A percentile compares a stretch with the other conserved stretches of the same genome.
phyloP scores from a whole-genome alignment of 148 eudicot genomes.

The Nyssa sinensis region DNA sequence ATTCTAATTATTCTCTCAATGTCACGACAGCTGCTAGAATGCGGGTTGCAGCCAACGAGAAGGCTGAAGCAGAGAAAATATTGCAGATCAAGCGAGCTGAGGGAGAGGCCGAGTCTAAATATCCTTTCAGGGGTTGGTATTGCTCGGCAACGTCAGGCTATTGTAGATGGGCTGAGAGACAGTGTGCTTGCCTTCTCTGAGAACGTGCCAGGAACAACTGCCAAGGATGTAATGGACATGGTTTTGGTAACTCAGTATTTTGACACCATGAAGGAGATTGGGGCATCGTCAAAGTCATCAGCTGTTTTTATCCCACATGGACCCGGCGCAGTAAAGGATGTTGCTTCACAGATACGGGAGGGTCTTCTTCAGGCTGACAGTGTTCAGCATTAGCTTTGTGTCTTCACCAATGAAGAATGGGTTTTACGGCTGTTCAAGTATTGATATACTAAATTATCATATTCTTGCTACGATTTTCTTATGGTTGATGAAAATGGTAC shows the following conservation, averaged over 20 bases:
- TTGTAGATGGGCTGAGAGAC: conserved; percentile 57
- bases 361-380: conserved; percentile 38
- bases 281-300: conserved; percentile 44
- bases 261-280: conserved; percentile 51
- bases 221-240: conserved; percentile 61
- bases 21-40: conserved; percentile 42
- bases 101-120: conserved; percentile 61
- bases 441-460: background rate
- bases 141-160: conserved; percentile 62
- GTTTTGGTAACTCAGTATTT: conserved; percentile 51
- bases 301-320: conserved; percentile 56
- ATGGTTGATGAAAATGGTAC: too few relatives aligned
- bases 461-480: background rate
- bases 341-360: conserved; percentile 37
- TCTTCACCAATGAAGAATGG: background rate
- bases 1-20: background rate
- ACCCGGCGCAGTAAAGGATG: conserved; percentile 40
- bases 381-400: background rate
- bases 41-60: conserved; percentile 54
- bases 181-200: conserved; percentile 53
- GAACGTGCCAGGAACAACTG: conserved; percentile 53
- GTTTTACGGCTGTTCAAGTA: background rate
- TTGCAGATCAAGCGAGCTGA: conserved; percentile 58
- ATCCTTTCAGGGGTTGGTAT: conserved; percentile 56
- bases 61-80: conserved; percentile 59